phyloP scores from a whole-genome alignment of 768 basidiomycete genomes.

The Cystofilobasidium bisporidii region DNA sequence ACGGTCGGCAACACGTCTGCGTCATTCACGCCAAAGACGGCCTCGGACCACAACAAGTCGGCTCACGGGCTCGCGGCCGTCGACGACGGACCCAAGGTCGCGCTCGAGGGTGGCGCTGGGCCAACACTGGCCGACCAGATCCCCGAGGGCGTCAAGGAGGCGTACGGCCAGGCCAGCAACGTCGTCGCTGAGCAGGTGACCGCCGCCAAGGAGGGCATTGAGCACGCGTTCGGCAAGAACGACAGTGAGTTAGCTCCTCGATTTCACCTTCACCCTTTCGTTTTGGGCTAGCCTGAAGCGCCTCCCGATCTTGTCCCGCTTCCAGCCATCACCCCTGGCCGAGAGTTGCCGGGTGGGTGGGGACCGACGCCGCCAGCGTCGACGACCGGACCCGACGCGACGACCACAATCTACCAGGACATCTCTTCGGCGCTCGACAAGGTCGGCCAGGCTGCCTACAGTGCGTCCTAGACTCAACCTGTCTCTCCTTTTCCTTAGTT shows the following conservation, averaged over 20 bases:
- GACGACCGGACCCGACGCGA: constrained; percentile 3
- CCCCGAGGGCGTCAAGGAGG: neutral
- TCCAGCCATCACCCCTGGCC: constrained; percentile 24
- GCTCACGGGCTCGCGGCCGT: neutral
- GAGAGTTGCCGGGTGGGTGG: constrained; percentile 27
- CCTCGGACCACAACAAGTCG: neutral
- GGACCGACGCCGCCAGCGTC: constrained; percentile 12
- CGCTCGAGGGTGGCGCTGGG: neutral
- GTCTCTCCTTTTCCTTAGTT: too few species aligned
- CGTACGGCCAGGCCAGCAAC: neutral
- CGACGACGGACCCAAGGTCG: neutral
- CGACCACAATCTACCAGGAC: constrained; percentile 26
- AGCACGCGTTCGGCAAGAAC: neutral
- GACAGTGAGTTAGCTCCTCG: too few species aligned
- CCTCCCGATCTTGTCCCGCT: too few species aligned
- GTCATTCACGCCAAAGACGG: neutral
- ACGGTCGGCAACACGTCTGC: constrained; percentile 3
- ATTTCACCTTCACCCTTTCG: too few species aligned
- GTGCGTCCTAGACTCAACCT: neutral
- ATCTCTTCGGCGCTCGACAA: constrained; percentile 6
- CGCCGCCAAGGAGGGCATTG: neutral
- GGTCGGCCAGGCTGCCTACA: constrained; percentile 24
- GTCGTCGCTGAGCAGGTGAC: neutral
- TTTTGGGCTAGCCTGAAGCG: too few species aligned
- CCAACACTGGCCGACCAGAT: neutral